Evolutionary conservation across 2,329 filamentous ascomycete species (phyloP).

Genomic region (Pleomassaria siparia): DNA sequence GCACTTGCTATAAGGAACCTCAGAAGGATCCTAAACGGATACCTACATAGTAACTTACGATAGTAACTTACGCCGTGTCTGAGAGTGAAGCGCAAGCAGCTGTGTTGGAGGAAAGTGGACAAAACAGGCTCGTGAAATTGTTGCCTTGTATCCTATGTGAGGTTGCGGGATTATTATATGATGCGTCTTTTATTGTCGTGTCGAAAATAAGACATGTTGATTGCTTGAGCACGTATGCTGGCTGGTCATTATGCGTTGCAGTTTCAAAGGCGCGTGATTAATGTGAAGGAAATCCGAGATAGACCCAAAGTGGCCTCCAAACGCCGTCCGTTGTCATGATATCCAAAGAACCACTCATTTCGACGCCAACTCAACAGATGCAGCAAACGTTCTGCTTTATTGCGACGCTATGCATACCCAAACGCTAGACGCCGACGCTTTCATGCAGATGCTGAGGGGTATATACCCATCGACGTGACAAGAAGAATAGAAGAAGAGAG

Average conservation of each 20-base stretch:
- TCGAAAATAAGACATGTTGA: conserved; percentile 5
- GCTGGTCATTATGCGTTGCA: conserved; percentile 27
- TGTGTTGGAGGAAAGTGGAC: too few relatives aligned
- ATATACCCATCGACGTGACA: not conserved
- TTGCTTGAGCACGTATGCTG: too few relatives aligned
- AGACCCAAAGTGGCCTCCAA: not conserved
- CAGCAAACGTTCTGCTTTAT: conserved; percentile 21
- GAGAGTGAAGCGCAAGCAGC: too few relatives aligned
- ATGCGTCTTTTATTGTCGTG: not conserved
- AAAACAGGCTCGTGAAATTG: too few relatives aligned
- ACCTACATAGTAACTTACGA: too few relatives aligned
- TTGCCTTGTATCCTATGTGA: too few relatives aligned
- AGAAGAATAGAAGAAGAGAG: conserved; percentile 3
- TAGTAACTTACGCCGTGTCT: too few relatives aligned
- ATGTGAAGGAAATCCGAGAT: conserved; percentile 3
- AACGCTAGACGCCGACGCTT: conserved; percentile 20
- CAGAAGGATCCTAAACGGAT: too few relatives aligned
- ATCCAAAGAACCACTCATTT: not conserved
- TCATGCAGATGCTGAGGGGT: conserved; percentile 17
- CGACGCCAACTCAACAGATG: conserved; percentile 8
- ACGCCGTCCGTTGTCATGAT: conserved; percentile 4
- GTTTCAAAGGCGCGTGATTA: conserved; percentile 13
- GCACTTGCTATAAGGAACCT: too few relatives aligned
- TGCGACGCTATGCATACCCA: conserved; percentile 22
- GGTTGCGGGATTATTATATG: not conserved